A percentile compares a stretch with the other conserved stretches of the same genome.
These are phyloP conservation scores for Vaccinium vitisidaea DNA, from an alignment of 148 eudicot species.

Conservation along the genomic window DNA sequence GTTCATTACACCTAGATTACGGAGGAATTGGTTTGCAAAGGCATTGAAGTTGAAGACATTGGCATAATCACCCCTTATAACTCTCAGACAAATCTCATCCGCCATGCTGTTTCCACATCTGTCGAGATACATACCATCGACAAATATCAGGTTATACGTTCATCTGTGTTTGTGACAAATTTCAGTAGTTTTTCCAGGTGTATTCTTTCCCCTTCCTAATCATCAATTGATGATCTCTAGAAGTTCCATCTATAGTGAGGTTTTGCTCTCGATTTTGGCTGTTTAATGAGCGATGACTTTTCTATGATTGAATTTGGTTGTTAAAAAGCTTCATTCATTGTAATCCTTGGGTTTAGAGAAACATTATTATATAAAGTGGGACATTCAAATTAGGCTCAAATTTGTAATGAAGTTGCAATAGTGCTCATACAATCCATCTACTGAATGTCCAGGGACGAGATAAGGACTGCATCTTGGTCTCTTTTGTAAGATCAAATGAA, in stretches of 20 bases:
- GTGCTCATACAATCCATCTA: not conserved
- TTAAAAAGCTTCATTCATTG: not conserved
- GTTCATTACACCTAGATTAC: slow-evolving; percentile 42
- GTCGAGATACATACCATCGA: slow-evolving; percentile 97
- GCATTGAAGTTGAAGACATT: slow-evolving; percentile 65
- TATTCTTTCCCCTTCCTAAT: not conserved
- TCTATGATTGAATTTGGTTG: not conserved
- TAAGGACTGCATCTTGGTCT: slow-evolving; percentile 87
- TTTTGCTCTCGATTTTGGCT: not conserved
- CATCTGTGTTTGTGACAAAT: not conserved
- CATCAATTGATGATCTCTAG: not conserved
- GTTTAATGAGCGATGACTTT: too few relatives aligned
- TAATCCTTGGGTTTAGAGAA: not conserved
- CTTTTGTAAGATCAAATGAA: slow-evolving; percentile 77
- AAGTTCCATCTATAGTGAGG: not conserved
- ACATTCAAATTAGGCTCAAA: not conserved
- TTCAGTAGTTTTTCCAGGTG: not conserved
- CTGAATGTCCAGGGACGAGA: slow-evolving; percentile 74
- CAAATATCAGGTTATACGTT: slow-evolving; percentile 74
- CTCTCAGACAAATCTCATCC: slow-evolving; percentile 78
- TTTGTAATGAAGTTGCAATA: not conserved
- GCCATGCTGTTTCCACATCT: slow-evolving; percentile 40
- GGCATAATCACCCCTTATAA: slow-evolving; percentile 95
- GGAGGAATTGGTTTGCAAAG: slow-evolving; percentile 52
- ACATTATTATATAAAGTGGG: not conserved